These are phyloP conservation scores for Petrea volubilis DNA, from an alignment of 257 asterid species.

Conservation along the genomic window DNA sequence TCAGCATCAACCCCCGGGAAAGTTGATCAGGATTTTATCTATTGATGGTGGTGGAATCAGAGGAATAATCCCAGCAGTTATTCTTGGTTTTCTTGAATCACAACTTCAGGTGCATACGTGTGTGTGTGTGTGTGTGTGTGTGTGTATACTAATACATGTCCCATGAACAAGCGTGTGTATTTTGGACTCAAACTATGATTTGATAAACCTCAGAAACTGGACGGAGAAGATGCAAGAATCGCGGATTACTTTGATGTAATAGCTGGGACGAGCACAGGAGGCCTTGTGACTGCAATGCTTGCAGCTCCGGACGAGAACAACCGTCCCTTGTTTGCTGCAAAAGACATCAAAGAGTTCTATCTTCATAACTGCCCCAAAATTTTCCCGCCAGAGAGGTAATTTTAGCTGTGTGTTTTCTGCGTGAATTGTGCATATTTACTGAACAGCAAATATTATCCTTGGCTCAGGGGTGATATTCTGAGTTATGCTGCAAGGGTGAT, in stretches of 20 bases:
- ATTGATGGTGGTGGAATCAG: constrained; percentile 62
- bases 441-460: no score
- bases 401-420: no score
- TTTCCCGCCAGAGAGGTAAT: constrained; percentile 14
- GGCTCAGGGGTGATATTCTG: background rate
- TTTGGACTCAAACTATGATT: background rate
- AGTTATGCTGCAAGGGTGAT: background rate
- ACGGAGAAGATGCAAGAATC: constrained; percentile 13
- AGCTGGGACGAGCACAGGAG: no score
- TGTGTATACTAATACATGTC: no score
- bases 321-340: constrained; percentile 24
- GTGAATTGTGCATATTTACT: no score
- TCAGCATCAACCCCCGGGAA: constrained; percentile 1
- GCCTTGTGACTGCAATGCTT: constrained; percentile 15
- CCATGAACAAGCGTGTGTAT: no score
- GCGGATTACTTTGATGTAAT: constrained; percentile 25
- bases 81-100: constrained; percentile 50
- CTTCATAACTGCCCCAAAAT: constrained; percentile 15
- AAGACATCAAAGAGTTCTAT: constrained; percentile 22
- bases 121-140: no score
- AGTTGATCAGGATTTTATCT: constrained; percentile 34
- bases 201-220: background rate
- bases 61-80: constrained; percentile 49
- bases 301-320: constrained; percentile 6
- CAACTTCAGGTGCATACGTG: constrained; percentile 34